Evolutionary conservation across 768 basidiomycete genomes (phyloP), one percentile per base, ranked within the genome.

Genomic region (Baorangia bicolor): DNA sequence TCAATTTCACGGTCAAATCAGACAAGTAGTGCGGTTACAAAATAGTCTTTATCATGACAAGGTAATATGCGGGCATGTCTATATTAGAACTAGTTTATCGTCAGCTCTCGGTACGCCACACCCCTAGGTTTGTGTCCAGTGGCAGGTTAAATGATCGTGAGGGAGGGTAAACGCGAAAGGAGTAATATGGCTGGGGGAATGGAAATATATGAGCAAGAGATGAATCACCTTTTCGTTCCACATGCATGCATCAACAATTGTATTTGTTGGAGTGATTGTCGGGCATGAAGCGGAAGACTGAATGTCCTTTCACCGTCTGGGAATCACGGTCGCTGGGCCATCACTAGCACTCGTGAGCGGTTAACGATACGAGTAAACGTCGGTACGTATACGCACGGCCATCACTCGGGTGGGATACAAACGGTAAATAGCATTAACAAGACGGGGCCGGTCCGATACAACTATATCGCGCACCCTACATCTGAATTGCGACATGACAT

Each of bases 331-430:
- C 25, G 4, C 33, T 47, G 9, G 21, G 30, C 45, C 30, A 11
- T 30, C 30, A 30, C 4, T 10, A 30, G 3, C 30, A 30, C 25
- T 21, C 37, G 27, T 21, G 39, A 30, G 20, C 16, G 35, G 18
- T 4, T 9, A 18, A 27, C n/a, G 20, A 38, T 49, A 38, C 25
- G 21, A 30, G 11, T 34, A 49, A 34, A 21, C 23, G 37, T 25
- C 20, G 44, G 28, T 31, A 43, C 28, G 42, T 35, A 33, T 38
- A 28, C 6, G 20, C 35, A 56, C 23, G n/a, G 12, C 34, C 23
- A 16, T 37, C 49, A 18, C 38, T 12, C 28, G 7, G 25, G 20
- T 30, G 47, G 35, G 53, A 61, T 58, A 64, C 56, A 62, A 37
- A 34, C 14, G 25, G 21, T 44, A 45, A 25, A 55, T 56, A 40